These are phyloP conservation scores for Kingdonia uniflora DNA, from an alignment of 164 flowering plant genomes.

Conservation along the genomic window DNA sequence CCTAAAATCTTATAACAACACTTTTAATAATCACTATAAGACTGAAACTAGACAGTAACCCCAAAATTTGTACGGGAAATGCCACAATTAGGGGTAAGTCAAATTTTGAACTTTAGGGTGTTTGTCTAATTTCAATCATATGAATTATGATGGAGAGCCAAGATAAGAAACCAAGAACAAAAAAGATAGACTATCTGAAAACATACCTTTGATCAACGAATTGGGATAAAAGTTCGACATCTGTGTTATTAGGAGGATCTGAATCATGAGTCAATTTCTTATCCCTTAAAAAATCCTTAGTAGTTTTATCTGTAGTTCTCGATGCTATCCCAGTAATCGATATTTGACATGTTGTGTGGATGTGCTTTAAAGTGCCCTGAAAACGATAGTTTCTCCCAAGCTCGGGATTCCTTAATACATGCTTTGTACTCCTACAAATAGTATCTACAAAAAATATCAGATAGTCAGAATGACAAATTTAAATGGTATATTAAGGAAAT, in stretches of 20 bases:
- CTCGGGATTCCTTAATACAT: constrained; percentile 8
- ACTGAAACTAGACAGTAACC: too few relatives aligned
- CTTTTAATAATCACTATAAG: too few relatives aligned
- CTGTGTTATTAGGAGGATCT: constrained; percentile 61
- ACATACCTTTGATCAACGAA: constrained; percentile 56
- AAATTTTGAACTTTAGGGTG: too few relatives aligned
- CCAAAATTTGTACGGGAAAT: too few relatives aligned
- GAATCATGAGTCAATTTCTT: constrained; percentile 64
- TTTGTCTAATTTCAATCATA: too few relatives aligned
- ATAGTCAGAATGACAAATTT: background rate
- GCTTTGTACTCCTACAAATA: constrained; percentile 14
- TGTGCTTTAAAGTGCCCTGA: constrained; percentile 25
- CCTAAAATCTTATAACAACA: too few relatives aligned
- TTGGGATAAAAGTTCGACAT: constrained; percentile 47
- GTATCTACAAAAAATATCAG: constrained; percentile 16
- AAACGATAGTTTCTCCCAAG: constrained; percentile 12
- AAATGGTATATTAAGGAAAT: background rate
- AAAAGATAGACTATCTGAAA: background rate
- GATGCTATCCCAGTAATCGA: constrained; percentile 33
- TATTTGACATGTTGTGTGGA: constrained; percentile 36
- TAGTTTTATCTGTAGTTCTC: constrained; percentile 20
- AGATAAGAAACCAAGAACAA: too few relatives aligned
- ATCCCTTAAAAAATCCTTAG: constrained; percentile 32
- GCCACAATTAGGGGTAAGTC: too few relatives aligned
- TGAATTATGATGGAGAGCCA: too few relatives aligned